A percentile compares a stretch with the other conserved stretches of the same genome.
phyloP scores from a whole-genome alignment of 805 yeast genomes.

The Kazachstania viticola region DNA sequence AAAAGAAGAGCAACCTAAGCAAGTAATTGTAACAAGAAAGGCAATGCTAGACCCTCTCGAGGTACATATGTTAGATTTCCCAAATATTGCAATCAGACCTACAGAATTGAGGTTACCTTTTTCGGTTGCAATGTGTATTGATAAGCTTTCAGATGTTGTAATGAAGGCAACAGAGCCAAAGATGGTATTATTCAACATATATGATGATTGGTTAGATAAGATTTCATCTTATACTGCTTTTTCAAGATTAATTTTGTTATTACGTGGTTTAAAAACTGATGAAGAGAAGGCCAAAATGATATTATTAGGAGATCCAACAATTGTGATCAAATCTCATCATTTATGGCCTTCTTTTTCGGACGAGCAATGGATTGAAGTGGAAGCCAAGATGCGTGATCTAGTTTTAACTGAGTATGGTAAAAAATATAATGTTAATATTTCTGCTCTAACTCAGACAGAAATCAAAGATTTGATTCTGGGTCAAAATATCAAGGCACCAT shows the following conservation, averaged over 20 bases:
- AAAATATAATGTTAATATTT: slow-evolving; percentile 75
- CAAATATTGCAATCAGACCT: slow-evolving; percentile 78
- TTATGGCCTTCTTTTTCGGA: slow-evolving; percentile 86
- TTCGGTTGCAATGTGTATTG: slow-evolving; percentile 72
- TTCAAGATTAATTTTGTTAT: slow-evolving; percentile 70
- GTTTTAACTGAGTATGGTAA: slow-evolving; percentile 76
- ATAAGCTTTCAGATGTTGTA: slow-evolving; percentile 67
- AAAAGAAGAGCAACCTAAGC: slow-evolving; percentile 88
- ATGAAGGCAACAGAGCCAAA: slow-evolving; percentile 84
- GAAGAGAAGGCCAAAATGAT: slow-evolving; percentile 67
- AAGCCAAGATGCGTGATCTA: slow-evolving; percentile 76
- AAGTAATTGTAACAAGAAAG: slow-evolving; percentile 78
- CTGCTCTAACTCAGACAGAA: slow-evolving; percentile 84
- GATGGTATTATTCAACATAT: slow-evolving; percentile 80
- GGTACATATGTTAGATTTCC: slow-evolving; percentile 94
- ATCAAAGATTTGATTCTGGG: slow-evolving; percentile 90
- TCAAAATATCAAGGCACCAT: slow-evolving; percentile 85
- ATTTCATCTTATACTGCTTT: slow-evolving; percentile 89
- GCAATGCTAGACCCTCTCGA: slow-evolving; percentile 91
- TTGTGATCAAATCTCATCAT: slow-evolving; percentile 64
- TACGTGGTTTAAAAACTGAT: slow-evolving; percentile 71
- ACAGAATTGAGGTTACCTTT: slow-evolving; percentile 87
- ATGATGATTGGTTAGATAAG: slow-evolving; percentile 85
- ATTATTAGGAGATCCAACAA: slow-evolving; percentile 61
- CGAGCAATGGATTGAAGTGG: slow-evolving; percentile 89